Conservation (phyloP, 306 rosid genomes). For the Notholithocarpus densiflorus region DNA sequence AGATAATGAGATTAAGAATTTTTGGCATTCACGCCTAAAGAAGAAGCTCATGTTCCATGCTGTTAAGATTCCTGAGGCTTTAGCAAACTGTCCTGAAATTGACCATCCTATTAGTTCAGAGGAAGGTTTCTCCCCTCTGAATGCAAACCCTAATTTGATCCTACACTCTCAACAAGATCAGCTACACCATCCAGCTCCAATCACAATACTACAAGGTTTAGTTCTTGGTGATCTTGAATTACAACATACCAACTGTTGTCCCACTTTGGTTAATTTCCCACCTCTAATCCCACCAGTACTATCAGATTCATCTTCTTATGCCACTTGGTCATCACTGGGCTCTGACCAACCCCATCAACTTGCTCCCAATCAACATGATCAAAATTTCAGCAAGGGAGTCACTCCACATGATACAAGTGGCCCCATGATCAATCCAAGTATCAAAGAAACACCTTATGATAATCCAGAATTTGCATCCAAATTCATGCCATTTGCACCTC, state of each 20-base stretch:
- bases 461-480: slow-evolving; percentile 13
- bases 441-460: slow-evolving; percentile 20
- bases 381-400: slow-evolving; percentile 24
- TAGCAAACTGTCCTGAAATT: slow-evolving; percentile 50
- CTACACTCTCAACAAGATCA: slow-evolving; percentile 33
- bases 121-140: slow-evolving; percentile 50
- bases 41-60: slow-evolving; percentile 76
- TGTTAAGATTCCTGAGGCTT: slow-evolving; percentile 29
- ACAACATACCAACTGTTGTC: slow-evolving; percentile 24
- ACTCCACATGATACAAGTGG: slow-evolving; percentile 15
- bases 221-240: slow-evolving; percentile 38
- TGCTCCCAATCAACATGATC: slow-evolving; percentile 36
- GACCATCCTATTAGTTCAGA: slow-evolving; percentile 34
- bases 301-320: slow-evolving; percentile 28
- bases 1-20: slow-evolving; percentile 96
- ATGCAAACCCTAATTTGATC: slow-evolving; percentile 48
- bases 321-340: slow-evolving; percentile 34
- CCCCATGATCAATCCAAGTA: slow-evolving; percentile 35
- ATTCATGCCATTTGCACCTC: slow-evolving; percentile 24
- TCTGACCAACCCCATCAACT: slow-evolving; percentile 28
- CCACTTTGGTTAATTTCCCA: slow-evolving; percentile 31
- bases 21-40: slow-evolving; percentile 94
- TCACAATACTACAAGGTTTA: slow-evolving; percentile 40
- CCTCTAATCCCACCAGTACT: slow-evolving; percentile 34
- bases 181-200: slow-evolving; percentile 49